Conservation (phyloP, 108 stramenopile genomes). For the Stephanodiscus minutulus region DNA sequence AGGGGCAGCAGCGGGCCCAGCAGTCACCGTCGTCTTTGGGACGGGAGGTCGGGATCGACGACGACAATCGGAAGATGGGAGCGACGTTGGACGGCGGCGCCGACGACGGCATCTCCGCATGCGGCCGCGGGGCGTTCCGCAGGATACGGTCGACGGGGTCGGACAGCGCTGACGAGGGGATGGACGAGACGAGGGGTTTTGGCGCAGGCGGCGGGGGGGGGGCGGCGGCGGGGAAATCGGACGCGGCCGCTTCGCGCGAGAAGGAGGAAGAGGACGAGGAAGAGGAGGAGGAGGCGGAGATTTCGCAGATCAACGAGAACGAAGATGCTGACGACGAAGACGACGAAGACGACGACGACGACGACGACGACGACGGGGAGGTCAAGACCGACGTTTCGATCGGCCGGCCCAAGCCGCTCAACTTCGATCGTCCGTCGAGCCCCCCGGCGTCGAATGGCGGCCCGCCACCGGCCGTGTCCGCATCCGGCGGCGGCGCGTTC, state of each 20-base stretch:
- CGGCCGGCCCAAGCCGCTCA: slow-evolving; percentile 12
- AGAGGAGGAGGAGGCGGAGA: slow-evolving; percentile 17
- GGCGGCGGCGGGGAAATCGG: not conserved
- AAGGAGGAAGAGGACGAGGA: slow-evolving; percentile 8
- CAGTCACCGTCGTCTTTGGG: not conserved
- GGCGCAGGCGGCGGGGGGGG: not conserved
- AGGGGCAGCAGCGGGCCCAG: not conserved
- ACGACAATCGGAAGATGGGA: not conserved
- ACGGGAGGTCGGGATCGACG: not conserved
- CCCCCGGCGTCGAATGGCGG: not conserved
- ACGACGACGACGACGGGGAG: slow-evolving; percentile 6
- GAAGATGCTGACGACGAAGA: too few species aligned
- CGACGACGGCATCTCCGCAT: not conserved
- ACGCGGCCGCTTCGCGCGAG: not conserved
- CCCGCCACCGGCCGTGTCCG: not conserved
- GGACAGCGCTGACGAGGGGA: slow-evolving; percentile 26
- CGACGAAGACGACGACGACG: slow-evolving; percentile 1
- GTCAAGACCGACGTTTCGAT: slow-evolving; percentile 3
- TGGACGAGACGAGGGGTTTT: slow-evolving; percentile 23
- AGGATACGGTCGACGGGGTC: slow-evolving; percentile 26
- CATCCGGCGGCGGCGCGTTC: slow-evolving; percentile 17
- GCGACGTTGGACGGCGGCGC: not conserved
- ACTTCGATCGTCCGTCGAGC: slow-evolving; percentile 12
- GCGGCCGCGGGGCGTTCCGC: slow-evolving; percentile 15
- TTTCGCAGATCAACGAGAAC: slow-evolving; percentile 16